Evolutionary conservation across 169 alveolate species (phyloP).

Genomic region (Plasmodium vinckei): DNA sequence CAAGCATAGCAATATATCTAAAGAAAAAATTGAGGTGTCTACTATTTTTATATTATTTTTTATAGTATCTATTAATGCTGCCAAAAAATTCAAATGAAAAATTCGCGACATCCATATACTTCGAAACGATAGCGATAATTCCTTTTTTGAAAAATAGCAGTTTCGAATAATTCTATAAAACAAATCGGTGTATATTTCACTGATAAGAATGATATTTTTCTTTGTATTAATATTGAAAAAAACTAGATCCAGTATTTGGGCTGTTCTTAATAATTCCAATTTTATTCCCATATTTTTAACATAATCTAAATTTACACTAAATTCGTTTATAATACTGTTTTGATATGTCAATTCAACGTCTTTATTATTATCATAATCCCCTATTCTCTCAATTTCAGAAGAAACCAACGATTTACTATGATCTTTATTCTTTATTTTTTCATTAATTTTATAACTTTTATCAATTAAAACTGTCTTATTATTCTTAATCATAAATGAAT

Average conservation of each 20-base stretch:
- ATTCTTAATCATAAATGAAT: conserved; percentile 44
- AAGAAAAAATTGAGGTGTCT: conserved; percentile 31
- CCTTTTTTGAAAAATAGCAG: conserved; percentile 23
- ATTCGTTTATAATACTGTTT: background rate
- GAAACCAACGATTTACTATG: background rate
- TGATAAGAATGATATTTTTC: conserved; percentile 26
- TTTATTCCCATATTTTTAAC: conserved; percentile 3
- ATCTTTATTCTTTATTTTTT: background rate
- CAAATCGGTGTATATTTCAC: conserved; percentile 58
- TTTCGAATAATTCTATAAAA: conserved; percentile 61
- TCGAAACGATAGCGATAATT: conserved; percentile 42
- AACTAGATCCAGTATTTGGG: conserved; percentile 60
- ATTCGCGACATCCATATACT: conserved; percentile 76
- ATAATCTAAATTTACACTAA: background rate
- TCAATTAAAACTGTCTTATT: conserved; percentile 30
- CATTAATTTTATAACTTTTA: background rate
- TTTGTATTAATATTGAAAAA: conserved; percentile 48
- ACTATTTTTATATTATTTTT: conserved; percentile 47
- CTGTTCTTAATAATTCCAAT: conserved; percentile 53
- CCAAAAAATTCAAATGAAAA: conserved; percentile 49
- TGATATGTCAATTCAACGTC: too few species aligned
- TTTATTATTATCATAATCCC: background rate
- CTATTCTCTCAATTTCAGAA: background rate
- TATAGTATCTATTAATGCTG: conserved; percentile 41
- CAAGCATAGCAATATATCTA: conserved; percentile 68